Conservation (phyloP, 305 asterid genomes). For the Plantago lanceolata region DNA sequence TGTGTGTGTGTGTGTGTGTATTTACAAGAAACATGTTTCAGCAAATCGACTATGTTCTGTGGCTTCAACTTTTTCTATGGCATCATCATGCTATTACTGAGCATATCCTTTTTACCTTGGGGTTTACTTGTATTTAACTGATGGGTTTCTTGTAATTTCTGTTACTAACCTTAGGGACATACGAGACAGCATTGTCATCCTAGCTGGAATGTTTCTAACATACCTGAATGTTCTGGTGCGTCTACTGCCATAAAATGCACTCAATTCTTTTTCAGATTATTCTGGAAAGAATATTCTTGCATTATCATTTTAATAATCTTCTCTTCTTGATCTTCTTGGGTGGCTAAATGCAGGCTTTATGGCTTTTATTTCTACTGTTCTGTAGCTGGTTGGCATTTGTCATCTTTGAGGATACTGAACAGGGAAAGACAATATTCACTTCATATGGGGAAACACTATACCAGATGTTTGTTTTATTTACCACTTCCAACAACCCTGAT, state of each 20-base stretch:
- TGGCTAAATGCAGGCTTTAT: slow-evolving; percentile 63
- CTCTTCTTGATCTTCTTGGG: slow-evolving; percentile 23
- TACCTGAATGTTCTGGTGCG: slow-evolving; percentile 92
- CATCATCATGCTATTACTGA: background rate
- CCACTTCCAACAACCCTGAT: slow-evolving; percentile 98
- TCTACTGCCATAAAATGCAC: slow-evolving; percentile 24
- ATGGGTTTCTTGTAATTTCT: slow-evolving; percentile 21
- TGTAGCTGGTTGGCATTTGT: slow-evolving; percentile 95
- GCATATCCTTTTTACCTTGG: background rate
- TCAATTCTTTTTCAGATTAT: slow-evolving; percentile 11
- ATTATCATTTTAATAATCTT: slow-evolving; percentile 8
- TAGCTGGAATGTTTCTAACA: slow-evolving; percentile 83
- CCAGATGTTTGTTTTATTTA: slow-evolving; percentile 87
- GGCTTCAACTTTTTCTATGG: background rate
- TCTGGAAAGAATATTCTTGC: background rate
- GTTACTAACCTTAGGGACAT: slow-evolving; percentile 54
- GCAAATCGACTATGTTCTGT: background rate
- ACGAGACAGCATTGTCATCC: slow-evolving; percentile 61
- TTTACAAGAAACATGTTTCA: background rate
- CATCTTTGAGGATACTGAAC: slow-evolving; percentile 90
- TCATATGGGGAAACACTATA: slow-evolving; percentile 70
- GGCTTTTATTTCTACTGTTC: slow-evolving; percentile 73
- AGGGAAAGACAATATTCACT: slow-evolving; percentile 65
- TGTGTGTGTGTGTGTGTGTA: too few relatives aligned
- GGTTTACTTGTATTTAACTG: background rate